These are phyloP conservation scores for Capsella bursapastoris DNA, from an alignment of 345 rosid genomes.

Conservation along the genomic window DNA sequence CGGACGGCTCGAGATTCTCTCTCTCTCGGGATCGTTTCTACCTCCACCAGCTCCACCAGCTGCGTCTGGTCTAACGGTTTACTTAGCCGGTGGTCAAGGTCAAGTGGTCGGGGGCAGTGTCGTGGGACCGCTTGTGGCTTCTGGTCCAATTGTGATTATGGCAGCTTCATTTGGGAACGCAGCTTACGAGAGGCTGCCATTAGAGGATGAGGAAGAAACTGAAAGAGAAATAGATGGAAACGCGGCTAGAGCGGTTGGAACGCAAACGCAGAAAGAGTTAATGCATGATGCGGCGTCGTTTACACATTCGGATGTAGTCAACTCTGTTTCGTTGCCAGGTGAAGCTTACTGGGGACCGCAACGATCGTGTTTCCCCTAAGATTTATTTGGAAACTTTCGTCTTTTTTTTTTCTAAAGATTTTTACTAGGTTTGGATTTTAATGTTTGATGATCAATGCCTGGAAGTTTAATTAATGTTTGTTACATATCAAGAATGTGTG, in stretches of 20 bases:
- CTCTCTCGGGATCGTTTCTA: conserved; percentile 80
- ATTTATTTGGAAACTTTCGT: neutral
- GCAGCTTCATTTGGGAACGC: conserved; percentile 96
- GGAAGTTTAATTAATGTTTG: too few species aligned
- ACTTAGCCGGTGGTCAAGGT: conserved; percentile 86
- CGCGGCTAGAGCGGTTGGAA: conserved; percentile 22
- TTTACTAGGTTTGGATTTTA: neutral
- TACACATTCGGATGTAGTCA: conserved; percentile 63
- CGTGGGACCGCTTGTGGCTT: conserved; percentile 73
- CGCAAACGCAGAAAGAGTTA: conserved; percentile 61
- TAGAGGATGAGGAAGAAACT: conserved; percentile 52
- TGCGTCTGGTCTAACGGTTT: conserved; percentile 73
- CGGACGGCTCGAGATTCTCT: conserved; percentile 81
- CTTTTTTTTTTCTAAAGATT: neutral
- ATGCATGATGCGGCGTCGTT: conserved; percentile 59
- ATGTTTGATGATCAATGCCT: neutral
- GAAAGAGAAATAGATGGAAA: conserved; percentile 42
- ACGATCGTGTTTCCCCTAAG: conserved; percentile 55
- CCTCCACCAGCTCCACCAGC: conserved; percentile 93
- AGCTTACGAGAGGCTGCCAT: conserved; percentile 79
- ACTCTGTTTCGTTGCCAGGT: conserved; percentile 55
- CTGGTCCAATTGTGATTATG: conserved; percentile 83
- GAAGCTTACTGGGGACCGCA: conserved; percentile 75
- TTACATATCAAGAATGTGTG: neutral
- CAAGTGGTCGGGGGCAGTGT: conserved; percentile 85